Base-by-base conservation (phyloP, 2,329 filamentous ascomycete species). In the Metarhizium guizhouense region DNA sequence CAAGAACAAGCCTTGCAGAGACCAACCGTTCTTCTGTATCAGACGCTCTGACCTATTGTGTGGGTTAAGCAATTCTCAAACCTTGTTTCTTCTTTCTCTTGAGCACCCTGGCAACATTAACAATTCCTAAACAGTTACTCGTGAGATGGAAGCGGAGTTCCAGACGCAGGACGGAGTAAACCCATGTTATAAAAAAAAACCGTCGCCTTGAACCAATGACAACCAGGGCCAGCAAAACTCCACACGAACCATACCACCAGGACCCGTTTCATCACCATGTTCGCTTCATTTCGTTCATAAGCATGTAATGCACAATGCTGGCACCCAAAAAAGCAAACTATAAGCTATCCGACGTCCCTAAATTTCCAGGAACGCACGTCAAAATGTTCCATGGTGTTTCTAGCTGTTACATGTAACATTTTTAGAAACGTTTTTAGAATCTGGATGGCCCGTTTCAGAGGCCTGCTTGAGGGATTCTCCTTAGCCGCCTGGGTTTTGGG, bases 401-500 rank as follows among this genome's bases (percentile, higher is more conserved):
- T 25, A 7, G 38, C 16, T 6, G 14, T 32, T 56, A 51, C 57
- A 30, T 43, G 52, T 47, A 47, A 42, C 50, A 32, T 36, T 29
- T 45, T 38, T n/a, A 38, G 30, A 48, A 47, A 48, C 32, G 32
- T 16, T 20, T 7, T 14, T 54, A n/a, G 30, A 49, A 47, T 38
- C 30, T 47, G 36, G 32, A 49, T 54, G 52, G 52, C 52, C 52
- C 43, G 52, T 54, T 54, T 54, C 52, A 49, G 43, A 54, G 52
- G 45, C 20, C 43, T 18, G 18, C 18, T 36, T 29, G 13, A 48
- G n/a, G 14, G 40, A 6, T 30, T 30, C 10, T 8, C 25, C 25
- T 48, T 16, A 16, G 45, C 13, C 4, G 20, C 8, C 45, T 14
- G 25, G 11, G 14, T 6, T 42, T 20, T 47, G 6, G 13, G 20